These are phyloP conservation scores for Colletotrichum sp. DNA, from an alignment of 2,329 filamentous ascomycete genomes.

Conservation along the genomic window DNA sequence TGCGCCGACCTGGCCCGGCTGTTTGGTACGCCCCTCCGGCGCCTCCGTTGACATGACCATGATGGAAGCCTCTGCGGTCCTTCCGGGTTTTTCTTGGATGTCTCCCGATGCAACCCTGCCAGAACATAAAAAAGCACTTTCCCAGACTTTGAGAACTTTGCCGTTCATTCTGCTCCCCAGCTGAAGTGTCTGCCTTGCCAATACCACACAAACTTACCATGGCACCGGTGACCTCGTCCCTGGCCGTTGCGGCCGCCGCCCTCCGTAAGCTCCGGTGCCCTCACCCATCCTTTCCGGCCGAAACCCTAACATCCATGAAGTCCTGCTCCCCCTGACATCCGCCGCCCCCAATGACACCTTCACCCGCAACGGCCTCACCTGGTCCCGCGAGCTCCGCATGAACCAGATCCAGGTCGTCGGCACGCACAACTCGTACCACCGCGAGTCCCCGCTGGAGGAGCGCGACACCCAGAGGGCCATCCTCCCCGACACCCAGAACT, in stretches of 20 bases:
- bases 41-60: not conserved
- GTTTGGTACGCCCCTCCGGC: not conserved
- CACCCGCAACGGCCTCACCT: slow-evolving; percentile 34
- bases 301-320: not conserved
- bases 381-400: slow-evolving; percentile 43
- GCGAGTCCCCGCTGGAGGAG: slow-evolving; percentile 47
- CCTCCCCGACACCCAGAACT: slow-evolving; percentile 40
- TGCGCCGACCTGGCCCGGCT: not conserved
- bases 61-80: not conserved
- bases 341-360: slow-evolving; percentile 18
- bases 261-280: not conserved
- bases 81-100: not conserved
- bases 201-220: not conserved
- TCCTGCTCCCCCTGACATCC: slow-evolving; percentile 1
- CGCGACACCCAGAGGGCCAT: slow-evolving; percentile 42
- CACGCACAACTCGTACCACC: slow-evolving; percentile 58
- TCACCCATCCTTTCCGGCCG: not conserved
- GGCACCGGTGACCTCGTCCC: not conserved
- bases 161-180: not conserved
- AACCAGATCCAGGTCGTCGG: slow-evolving; percentile 58
- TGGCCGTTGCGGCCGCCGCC: slow-evolving; percentile 12
- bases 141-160: not conserved
- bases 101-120: not conserved
- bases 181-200: not conserved
- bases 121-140: not conserved